Conservation (phyloP, 2,329 filamentous ascomycete genomes). For the Fusarium graminum region DNA sequence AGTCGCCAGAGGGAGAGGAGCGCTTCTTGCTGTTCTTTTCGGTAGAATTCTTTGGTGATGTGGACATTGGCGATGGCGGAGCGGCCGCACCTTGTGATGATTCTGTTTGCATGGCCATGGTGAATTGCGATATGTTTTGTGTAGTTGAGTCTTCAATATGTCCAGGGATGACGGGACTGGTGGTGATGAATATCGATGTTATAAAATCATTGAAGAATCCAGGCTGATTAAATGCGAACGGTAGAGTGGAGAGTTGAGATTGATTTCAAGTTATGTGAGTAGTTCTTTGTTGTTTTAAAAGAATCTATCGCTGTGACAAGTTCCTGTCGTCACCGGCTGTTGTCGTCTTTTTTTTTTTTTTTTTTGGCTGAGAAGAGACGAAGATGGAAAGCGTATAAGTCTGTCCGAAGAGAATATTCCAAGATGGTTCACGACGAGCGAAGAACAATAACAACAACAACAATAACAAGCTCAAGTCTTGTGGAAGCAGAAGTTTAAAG, state of each 20-base stretch:
- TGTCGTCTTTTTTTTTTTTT: slow-evolving; percentile 5
- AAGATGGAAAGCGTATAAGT: no score
- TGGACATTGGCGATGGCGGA: slow-evolving; percentile 50
- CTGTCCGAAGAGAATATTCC: slow-evolving; percentile 12
- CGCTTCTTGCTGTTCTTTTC: slow-evolving; percentile 54
- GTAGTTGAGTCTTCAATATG: slow-evolving; percentile 2
- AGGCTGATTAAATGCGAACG: slow-evolving; percentile 25
- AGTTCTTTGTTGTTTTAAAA: slow-evolving; percentile 20
- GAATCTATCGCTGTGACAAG: slow-evolving; percentile 13
- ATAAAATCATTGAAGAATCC: slow-evolving; percentile 38
- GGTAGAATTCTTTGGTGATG: slow-evolving; percentile 45
- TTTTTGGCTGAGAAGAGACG: slow-evolving; percentile 17
- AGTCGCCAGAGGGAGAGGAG: slow-evolving; percentile 49
- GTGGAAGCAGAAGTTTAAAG: slow-evolving; percentile 43
- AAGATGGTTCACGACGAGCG: slow-evolving; percentile 34
- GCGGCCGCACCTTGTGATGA: slow-evolving; percentile 44
- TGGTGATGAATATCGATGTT: slow-evolving; percentile 17
- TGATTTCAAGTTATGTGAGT: neutral
- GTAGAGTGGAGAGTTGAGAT: slow-evolving; percentile 48
- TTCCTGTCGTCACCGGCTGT: slow-evolving; percentile 25
- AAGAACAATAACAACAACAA: slow-evolving; percentile 24
- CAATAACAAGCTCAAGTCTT: slow-evolving; percentile 6
- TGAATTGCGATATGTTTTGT: neutral
- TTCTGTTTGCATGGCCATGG: slow-evolving; percentile 43
- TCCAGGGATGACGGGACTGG: slow-evolving; percentile 16